Evolutionary conservation across 2,329 filamentous ascomycete species (phyloP), one percentile per base, ranked within the genome.

Genomic region (Ophiostoma perfectum): DNA sequence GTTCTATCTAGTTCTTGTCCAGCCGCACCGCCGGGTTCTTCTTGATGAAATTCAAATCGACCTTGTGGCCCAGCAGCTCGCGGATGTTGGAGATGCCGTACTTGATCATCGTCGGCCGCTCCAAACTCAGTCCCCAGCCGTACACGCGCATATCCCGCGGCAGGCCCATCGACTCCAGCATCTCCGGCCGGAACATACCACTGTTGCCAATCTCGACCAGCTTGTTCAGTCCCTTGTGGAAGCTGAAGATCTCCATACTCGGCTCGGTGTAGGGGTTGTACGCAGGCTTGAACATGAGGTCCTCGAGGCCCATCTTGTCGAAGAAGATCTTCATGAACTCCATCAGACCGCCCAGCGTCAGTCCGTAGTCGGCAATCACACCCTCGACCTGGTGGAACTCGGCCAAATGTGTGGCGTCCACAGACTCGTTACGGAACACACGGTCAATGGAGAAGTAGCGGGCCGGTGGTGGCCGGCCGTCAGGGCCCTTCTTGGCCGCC

Each of bases 321-420:
- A 98, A 99, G 88, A 99, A 74, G 41, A 73, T 72, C 65, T 73
- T 70, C 73, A 80, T 74, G 67, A 74, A 74, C 87, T 85, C 92
- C 84, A 97, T 96, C 69, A 98, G 83, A 64, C 93, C 95, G 73
- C 95, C 95, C 18, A 98, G 86, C 0, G 94, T 96, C 71, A 99
- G 84, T 47, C 90, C 90, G 78, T 96, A 98, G 80, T 99, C 95
- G 39, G 95, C 95, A 80, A 99, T 98, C 66, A 99, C 94, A 79
- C 95, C 95, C 80, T 99, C 95, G 45, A 98, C 92, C 78, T 99
- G 95, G 81, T 99, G 95, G 84, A 99, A 99, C 79, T 99, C 95
- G 52, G 93, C 93, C 75, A 99, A 80, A 83, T 99, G 95, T 8
- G 95, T 99, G 14, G 93, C 93, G 76, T 99, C 95, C 69, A 99